Evolutionary conservation across 495 filamentous ascomycete genomes (phyloP), one percentile per base, ranked within the genome.

Genomic region (Xylaria longipes): DNA sequence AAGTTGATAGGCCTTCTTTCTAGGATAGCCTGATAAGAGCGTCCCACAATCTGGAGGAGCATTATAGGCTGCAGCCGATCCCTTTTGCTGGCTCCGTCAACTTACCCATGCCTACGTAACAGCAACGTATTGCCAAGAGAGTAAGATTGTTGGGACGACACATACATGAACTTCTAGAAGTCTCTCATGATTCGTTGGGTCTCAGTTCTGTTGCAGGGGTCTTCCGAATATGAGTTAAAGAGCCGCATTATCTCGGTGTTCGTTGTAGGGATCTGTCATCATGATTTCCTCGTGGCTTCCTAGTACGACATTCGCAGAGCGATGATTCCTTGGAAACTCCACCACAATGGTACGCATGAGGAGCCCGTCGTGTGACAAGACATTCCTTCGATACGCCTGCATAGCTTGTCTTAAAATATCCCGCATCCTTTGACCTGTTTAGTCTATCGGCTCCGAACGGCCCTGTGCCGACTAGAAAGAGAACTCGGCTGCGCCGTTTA

Each of bases 81-180:
- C 46, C 6, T 2, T 48, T 43, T 27, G 29, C 33, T 7, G n/a
- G n/a, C 35, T 17, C 33, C 31, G 20, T 56, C n/a, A n/a, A 20
- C 1, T 39, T 17, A n/a, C 46, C 8, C 65, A 41, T 54, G 35
- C 22, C 46, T 54, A 27, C 64, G n/a, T 52, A 20, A 25, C 22
- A 12, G 27, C 15, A 5, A 33, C 5, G 9, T 25, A 5, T 48
- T 54, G 64, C 64, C 64, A 66, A 67, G 65, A 67, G n/a, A 67
- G 65, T 56, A 17, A 52, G 43, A 66, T 22, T 39, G 31, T 37
- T 37, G 3, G 31, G 5, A 35, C 9, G 12, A 41, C 12, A n/a
- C 9, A 27, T 41, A 29, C 12, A 29, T 22, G 29, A 39, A 17
- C 35, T 56, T 56, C 46, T 29, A 56, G 22, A 56, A 56, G n/a